Evolutionary conservation across 2,329 filamentous ascomycete genomes (phyloP), one percentile per base, ranked within the genome.

Genomic region (Penicillium digitatum): DNA sequence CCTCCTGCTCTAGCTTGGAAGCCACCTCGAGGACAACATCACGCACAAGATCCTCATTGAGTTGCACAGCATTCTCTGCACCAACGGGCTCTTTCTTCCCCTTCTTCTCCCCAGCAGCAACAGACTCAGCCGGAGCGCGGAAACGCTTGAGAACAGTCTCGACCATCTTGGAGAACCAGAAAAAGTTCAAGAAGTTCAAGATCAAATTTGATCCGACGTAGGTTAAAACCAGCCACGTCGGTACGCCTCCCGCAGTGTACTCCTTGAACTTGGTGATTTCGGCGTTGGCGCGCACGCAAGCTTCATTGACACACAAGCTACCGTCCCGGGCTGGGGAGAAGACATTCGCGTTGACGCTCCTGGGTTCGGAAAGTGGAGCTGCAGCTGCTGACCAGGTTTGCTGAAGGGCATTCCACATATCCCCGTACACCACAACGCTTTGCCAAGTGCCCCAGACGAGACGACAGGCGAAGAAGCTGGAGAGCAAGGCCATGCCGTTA

Each of bases 131-230:
- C 12, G 71, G 69, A 18, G 62, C 62, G 18, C 81, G 78, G 68
- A 87, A 87, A 44, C 84, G 76, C 68, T 83, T 86, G 60, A 82
- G 73, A 24, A 87, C 81, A 10, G 84, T 83, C 64, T 82, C 79
- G 45, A 87, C 82, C 84, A 87, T 87, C 75, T 86, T 85, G 56
- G 77, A 77, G 67, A 87, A 87, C 84, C 84, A 87, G 72, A 80
- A 86, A 68, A 82, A 81, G 65, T 87, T 87, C 52, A 87, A 69
- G 24, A 77, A 74, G 65, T 86, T 87, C 49, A 87, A 76, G n/a
- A 79, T 75, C 29, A 86, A 44, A 62, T 87, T 87, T 20, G 79
- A 79, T 8, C 74, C 73, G 22, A 87, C 73, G 65, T 87, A 87
- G 20, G 79, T 79, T n/a, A 72, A 62, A 1, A 80, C 79, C 35